Conservation (phyloP, 306 rosid genomes). For the Lotus japonicus region DNA sequence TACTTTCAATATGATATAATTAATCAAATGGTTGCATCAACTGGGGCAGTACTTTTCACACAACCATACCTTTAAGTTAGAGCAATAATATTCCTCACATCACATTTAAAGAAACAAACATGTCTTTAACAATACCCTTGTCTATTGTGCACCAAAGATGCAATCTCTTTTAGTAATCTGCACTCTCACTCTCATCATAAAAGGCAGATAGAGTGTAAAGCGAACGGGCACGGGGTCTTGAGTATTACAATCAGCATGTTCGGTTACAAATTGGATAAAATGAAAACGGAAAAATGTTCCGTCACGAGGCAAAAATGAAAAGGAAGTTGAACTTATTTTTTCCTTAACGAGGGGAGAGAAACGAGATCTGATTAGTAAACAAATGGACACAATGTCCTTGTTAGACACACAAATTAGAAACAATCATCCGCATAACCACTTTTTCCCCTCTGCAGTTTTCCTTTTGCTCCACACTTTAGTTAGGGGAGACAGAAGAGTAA, state of each 20-base stretch:
- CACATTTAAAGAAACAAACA: slow-evolving; percentile 3
- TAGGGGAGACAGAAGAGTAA: slow-evolving; percentile 10
- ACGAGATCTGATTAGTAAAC: too few species aligned
- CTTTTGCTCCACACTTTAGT: background rate
- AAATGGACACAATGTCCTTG: too few species aligned
- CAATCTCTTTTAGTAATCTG: too few species aligned
- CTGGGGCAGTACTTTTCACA: background rate
- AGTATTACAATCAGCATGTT: background rate
- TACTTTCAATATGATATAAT: too few species aligned
- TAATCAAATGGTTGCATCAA: background rate
- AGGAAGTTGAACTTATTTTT: too few species aligned
- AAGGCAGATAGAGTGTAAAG: too few species aligned
- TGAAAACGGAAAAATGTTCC: too few species aligned
- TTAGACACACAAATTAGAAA: background rate
- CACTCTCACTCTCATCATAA: too few species aligned
- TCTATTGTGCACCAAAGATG: slow-evolving; percentile 2
- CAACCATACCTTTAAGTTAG: background rate
- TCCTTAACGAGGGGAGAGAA: too few species aligned
- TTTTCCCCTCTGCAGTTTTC: background rate
- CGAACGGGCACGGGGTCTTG: background rate
- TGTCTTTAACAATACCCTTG: slow-evolving; percentile 13
- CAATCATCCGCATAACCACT: slow-evolving; percentile 1
- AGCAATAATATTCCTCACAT: slow-evolving; percentile 11
- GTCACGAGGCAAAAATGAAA: too few species aligned
- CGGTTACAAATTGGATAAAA: too few species aligned